phyloP scores from a whole-genome alignment of 2,329 filamentous ascomycete genomes.

The Ilyonectria destructans region DNA sequence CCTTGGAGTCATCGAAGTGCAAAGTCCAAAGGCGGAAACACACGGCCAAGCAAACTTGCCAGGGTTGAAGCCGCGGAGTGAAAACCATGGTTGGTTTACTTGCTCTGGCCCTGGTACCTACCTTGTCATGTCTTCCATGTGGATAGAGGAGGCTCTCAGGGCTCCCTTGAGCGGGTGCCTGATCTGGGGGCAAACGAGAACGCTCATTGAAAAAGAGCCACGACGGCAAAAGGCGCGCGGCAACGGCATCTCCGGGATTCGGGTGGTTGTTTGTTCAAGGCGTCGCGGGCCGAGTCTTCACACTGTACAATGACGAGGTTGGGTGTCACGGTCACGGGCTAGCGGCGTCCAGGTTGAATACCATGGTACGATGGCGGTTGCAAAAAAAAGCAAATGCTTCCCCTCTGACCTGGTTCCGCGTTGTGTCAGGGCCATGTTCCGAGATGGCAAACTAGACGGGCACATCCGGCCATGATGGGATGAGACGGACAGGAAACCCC shows the following conservation, averaged over 20 bases:
- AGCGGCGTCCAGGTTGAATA: conserved; percentile 32
- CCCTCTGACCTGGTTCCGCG: conserved; percentile 16
- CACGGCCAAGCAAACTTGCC: conserved; percentile 22
- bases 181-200: not conserved
- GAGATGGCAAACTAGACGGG: conserved; percentile 30
- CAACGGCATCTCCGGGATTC: conserved; percentile 29
- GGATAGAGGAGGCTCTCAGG: conserved; percentile 31
- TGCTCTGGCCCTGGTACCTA: conserved; percentile 23
- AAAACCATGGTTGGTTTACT: conserved; percentile 33
- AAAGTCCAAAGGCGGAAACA: conserved; percentile 19
- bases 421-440: conserved; percentile 25
- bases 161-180: conserved; percentile 12
- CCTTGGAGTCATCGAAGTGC: conserved; percentile 14
- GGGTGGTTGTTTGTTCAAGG: conserved; percentile 31
- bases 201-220: conserved; percentile 16
- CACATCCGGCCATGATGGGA: conserved; percentile 39
- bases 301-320: conserved; percentile 24
- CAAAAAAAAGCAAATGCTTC: conserved; percentile 42
- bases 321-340: conserved; percentile 33
- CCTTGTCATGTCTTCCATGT: conserved; percentile 24
- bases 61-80: conserved; percentile 27
- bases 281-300: conserved; percentile 22
- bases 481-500: conserved; percentile 26
- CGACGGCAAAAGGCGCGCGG: conserved; percentile 24
- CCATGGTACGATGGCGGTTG: conserved; percentile 43